These are phyloP conservation scores for Ricinus communis DNA, from an alignment of 345 rosid genomes.

Conservation along the genomic window DNA sequence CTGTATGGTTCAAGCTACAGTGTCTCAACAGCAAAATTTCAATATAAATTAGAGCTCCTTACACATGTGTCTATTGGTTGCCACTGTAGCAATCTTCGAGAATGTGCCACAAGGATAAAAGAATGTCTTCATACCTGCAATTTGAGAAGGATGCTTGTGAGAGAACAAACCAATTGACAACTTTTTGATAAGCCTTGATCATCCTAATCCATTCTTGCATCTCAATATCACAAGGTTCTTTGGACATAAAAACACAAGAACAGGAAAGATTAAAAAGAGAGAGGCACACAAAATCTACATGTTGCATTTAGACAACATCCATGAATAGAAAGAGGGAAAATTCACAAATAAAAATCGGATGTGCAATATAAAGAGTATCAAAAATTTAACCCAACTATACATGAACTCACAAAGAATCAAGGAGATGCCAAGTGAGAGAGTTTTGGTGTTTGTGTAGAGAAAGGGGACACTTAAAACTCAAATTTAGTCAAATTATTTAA, in stretches of 20 bases:
- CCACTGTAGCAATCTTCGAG: slow-evolving; percentile 83
- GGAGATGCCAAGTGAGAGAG: too few relatives aligned
- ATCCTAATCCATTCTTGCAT: not conserved
- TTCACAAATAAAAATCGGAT: too few relatives aligned
- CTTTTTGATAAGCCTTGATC: not conserved
- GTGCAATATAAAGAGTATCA: too few relatives aligned
- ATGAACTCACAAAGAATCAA: too few relatives aligned
- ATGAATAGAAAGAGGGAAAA: not conserved
- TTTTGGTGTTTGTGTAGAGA: not conserved
- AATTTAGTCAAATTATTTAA: too few relatives aligned
- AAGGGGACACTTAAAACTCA: not conserved
- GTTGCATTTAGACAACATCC: not conserved
- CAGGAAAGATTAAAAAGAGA: not conserved
- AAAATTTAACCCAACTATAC: too few relatives aligned
- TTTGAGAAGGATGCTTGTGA: slow-evolving; percentile 17
- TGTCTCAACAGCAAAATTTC: not conserved
- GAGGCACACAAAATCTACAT: not conserved
- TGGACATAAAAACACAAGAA: not conserved
- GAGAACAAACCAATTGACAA: not conserved
- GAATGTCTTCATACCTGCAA: slow-evolving; percentile 76
- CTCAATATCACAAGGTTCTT: not conserved
- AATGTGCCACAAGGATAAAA: slow-evolving; percentile 92
- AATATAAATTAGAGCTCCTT: slow-evolving; percentile 32
- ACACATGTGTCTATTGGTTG: slow-evolving; percentile 80
- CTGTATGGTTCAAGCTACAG: too few relatives aligned